Base-by-base conservation (phyloP, 2,329 filamentous ascomycete genomes). In the Lizonia empirigonia region DNA sequence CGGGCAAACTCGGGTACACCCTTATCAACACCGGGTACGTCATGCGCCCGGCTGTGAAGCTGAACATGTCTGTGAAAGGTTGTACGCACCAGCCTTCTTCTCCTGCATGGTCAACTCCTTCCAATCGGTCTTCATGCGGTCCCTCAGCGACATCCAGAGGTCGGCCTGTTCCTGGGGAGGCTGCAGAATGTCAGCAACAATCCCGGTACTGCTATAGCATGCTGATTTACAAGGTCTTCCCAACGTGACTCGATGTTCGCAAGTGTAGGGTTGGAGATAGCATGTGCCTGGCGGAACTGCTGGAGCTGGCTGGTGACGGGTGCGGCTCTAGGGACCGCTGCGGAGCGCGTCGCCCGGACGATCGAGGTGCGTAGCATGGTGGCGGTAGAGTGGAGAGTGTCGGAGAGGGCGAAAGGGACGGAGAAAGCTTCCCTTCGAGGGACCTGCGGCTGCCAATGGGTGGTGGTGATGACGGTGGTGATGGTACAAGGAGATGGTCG, bases 231-330 rank as follows among this genome's bases (percentile, higher is more conserved):
- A 18, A 97, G 92, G 60, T 82, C 85, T 82, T 99, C 94, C 94
- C 94, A 99, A 82, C 94, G 85, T 88, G 96, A 97, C 87, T 99
- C 94, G 74, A 99, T 97, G 80, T 96, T 91, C 78, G 91, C 90
- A 72, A 99, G 85, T 53, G 91, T 97, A 67, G 95, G 94, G 82
- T 97, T 97, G 73, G 92, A 95, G 79, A 99, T 95, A 75, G 93
- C 92, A 77, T 96, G 91, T 67, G 89, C 89, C 68, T 88, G 85
- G 69, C 82, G 80, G 58, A 75, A 76, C 72, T 81, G 78, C 73
- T 82, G 78, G 55, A 75, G 70, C 60, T 71, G 71, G 69, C 74
- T 71, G 57, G 71, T 73, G 53, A 72, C 69, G 52, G 73, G 69
- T 36, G 64, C 60, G 52, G 62, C 55, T 47, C 64, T 66, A 55